Evolutionary conservation across 768 basidiomycete genomes (phyloP), one percentile per base, ranked within the genome.

Genomic region (Hemileccinum impolitum): DNA sequence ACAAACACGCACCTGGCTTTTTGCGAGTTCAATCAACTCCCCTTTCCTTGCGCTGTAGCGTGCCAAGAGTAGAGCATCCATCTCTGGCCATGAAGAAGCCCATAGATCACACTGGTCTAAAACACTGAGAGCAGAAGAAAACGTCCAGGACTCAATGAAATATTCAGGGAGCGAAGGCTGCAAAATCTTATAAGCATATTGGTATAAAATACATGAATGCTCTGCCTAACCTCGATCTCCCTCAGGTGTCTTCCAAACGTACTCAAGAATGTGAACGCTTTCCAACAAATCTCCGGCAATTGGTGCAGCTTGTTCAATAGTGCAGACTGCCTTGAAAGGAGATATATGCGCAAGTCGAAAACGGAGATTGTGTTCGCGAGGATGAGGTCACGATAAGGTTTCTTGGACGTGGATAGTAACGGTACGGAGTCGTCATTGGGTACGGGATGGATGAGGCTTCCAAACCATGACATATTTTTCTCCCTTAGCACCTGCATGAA

Each of bases 121-220:
- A 38, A 87, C 82, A 54, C 85, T 90, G 38, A 94, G 73, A 17
- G 91, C 84, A 0, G 94, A 91, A 15, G 89, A 91, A 68, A 92
- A 97, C 30, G 80, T 86, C 96, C 96, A 99, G 0, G 90, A 86
- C 63, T 96, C 90, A 30, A 96, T 74, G 63, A 95, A 96, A 60
- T 85, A 80, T 15, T 72, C 70, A 0, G 87, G 78, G 19, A 88
- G 70, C 4, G 72, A 75, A 30, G 59, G 63, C 80, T 84, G 51
- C 15, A 42, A 55, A 48, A 53, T 39, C 28, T 51, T 40, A 44
- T 67, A 42, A 70, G 64, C 26, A 40, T 43, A 6, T 45, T 32
- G 39, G 30, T 54, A 47, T 28, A 35, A 30, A 18, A 23, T 45
- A 54, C 23, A 34, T 37, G 11, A 14, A 47, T 23, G 19, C 19